Percentiles rank a stretch among this genome's conserved stretches.
Conservation (phyloP, 2,329 filamentous ascomycete genomes). For the Colletotrichum eremochloae region DNA sequence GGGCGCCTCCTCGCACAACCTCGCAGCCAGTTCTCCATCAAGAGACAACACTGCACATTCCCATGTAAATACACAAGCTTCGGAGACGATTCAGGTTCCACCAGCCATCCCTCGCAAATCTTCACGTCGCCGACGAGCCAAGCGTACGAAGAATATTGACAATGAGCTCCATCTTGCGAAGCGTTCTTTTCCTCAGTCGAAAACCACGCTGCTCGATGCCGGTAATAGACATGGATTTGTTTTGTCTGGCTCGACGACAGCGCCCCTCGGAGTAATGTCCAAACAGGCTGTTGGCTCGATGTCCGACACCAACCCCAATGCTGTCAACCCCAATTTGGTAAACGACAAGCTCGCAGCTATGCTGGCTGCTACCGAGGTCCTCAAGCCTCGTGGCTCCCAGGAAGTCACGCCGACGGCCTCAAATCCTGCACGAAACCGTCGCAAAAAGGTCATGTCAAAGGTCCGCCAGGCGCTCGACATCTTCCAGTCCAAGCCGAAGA, state of each 20-base stretch:
- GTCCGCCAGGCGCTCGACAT: slow-evolving; percentile 52
- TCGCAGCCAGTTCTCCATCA: background rate
- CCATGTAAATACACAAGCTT: background rate
- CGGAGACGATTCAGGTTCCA: background rate
- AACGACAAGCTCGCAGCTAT: slow-evolving; percentile 53
- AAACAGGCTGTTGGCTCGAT: slow-evolving; percentile 6
- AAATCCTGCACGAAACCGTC: slow-evolving; percentile 48
- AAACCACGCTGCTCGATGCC: slow-evolving; percentile 27
- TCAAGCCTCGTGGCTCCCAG: slow-evolving; percentile 49
- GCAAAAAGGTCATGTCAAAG: slow-evolving; percentile 51
- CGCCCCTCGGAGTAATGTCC: slow-evolving; percentile 16
- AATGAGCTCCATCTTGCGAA: background rate
- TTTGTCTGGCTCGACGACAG: slow-evolving; percentile 33
- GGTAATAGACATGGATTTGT: slow-evolving; percentile 12
- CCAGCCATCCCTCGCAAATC: slow-evolving; percentile 40
- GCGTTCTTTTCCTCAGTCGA: slow-evolving; percentile 27
- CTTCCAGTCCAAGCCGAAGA: slow-evolving; percentile 47
- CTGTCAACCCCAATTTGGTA: slow-evolving; percentile 46
- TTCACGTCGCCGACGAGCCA: slow-evolving; percentile 26
- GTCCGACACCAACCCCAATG: background rate
- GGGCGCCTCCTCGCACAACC: background rate
- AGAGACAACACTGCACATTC: background rate
- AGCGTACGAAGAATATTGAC: slow-evolving; percentile 9
- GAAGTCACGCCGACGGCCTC: slow-evolving; percentile 38
- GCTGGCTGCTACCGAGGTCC: slow-evolving; percentile 52